These are phyloP conservation scores for Globisporangium mamillatum DNA, from an alignment of 352 stramenopile species.

Conservation along the genomic window DNA sequence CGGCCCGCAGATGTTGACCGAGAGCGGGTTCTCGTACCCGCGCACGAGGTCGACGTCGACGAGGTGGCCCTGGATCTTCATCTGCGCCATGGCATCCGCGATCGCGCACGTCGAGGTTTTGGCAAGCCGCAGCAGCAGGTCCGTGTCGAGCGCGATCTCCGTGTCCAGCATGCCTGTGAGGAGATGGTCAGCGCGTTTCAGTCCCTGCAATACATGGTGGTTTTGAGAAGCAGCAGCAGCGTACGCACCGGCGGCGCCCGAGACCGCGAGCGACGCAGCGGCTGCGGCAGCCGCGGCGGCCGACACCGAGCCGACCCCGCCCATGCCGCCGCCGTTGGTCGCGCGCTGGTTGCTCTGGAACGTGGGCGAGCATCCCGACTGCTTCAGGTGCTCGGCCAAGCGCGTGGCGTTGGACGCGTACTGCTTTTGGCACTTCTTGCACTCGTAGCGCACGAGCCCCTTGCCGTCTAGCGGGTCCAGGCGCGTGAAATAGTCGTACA, in stretches of 20 bases:
- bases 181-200: constrained; percentile 56
- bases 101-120: constrained; percentile 83
- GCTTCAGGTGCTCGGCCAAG: constrained; percentile 72
- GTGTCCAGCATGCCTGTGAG: constrained; percentile 66
- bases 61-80: constrained; percentile 78
- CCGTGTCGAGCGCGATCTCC: constrained; percentile 57
- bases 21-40: constrained; percentile 49
- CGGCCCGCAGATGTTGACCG: constrained; percentile 72
- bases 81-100: constrained; percentile 68
- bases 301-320: constrained; percentile 12
- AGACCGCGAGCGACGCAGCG: constrained; percentile 27
- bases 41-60: constrained; percentile 72
- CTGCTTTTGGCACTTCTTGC: constrained; percentile 87
- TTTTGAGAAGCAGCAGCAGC: constrained; percentile 21
- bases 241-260: constrained; percentile 29
- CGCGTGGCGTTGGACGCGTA: constrained; percentile 84
- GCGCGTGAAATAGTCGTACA: constrained; percentile 84
- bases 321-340: constrained; percentile 6
- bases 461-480: constrained; percentile 68
- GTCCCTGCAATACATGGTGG: constrained; percentile 30
- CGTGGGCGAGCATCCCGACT: constrained; percentile 61
- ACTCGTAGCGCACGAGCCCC: constrained; percentile 79
- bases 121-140: constrained; percentile 62
- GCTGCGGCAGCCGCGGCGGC: constrained; percentile 24
- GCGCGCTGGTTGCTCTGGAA: constrained; percentile 84